Evolutionary conservation across 768 basidiomycete species (phyloP).

Genomic region (Collybia nuda): DNA sequence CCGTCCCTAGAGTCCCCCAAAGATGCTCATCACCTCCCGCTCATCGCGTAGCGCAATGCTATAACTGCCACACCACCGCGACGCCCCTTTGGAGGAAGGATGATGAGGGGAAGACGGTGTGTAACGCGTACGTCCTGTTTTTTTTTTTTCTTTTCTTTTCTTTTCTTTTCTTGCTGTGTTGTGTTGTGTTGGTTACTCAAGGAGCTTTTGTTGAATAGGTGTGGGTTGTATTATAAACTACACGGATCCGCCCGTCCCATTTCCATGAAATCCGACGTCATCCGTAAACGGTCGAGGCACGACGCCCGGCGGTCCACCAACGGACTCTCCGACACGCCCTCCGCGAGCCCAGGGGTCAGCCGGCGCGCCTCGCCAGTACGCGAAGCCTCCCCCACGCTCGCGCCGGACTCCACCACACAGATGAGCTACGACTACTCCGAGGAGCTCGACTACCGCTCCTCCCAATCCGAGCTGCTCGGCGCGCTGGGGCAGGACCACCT

Average conservation of each 20-base stretch:
- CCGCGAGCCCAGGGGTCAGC: conserved; percentile 73
- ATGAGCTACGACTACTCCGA: conserved; percentile 50
- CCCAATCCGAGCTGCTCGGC: conserved; percentile 53
- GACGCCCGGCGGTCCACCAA: conserved; percentile 64
- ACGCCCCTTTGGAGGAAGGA: conserved; percentile 89
- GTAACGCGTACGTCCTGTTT: conserved; percentile 71
- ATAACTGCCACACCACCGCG: conserved; percentile 85
- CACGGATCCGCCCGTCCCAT: conserved; percentile 86
- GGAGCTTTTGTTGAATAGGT: conserved; percentile 51
- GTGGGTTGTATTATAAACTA: conserved; percentile 83
- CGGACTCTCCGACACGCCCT: conserved; percentile 64
- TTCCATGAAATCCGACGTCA: conserved; percentile 90
- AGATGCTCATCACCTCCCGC: conserved; percentile 26
- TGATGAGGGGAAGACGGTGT: conserved; percentile 86
- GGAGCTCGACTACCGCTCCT: conserved; percentile 38
- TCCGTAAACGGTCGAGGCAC: conserved; percentile 83
- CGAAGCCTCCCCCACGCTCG: conserved; percentile 66
- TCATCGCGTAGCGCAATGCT: conserved; percentile 69
- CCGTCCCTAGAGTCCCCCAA: conserved; percentile 24
- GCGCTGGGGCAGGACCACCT: conserved; percentile 38
- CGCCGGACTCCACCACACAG: conserved; percentile 68
- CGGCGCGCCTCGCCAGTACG: conserved; percentile 68
- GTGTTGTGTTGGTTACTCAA: too few species aligned
- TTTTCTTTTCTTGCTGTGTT: conserved; percentile 1
- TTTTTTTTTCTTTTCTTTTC: conserved; percentile 6